phyloP scores from a whole-genome alignment of 176 grass and related monocot species.

The Carex pumila region DNA sequence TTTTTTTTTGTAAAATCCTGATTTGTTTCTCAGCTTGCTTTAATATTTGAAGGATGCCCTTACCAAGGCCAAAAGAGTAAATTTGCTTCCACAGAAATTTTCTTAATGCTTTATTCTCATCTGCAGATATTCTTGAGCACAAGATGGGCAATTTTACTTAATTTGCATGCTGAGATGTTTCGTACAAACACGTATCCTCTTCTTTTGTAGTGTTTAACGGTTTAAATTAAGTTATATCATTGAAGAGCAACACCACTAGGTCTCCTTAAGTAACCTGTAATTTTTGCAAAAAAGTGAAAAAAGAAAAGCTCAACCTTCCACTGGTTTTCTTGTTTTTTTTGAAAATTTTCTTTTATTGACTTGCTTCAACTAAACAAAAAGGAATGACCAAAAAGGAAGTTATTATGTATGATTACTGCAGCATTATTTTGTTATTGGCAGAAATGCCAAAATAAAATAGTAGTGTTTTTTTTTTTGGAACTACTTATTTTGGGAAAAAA shows the following conservation, averaged over 20 bases:
- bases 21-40: conserved; percentile 14
- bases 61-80: conserved; percentile 3
- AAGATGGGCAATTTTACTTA: conserved; percentile 97
- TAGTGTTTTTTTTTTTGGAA: background rate
- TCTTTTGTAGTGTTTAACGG: conserved; percentile 13
- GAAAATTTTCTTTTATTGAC: background rate
- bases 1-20: conserved; percentile 24
- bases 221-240: background rate
- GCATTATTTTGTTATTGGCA: background rate
- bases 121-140: conserved; percentile 98
- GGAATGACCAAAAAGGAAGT: background rate
- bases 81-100: conserved; percentile 5
- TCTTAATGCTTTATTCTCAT: conserved; percentile 17
- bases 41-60: conserved; percentile 3
- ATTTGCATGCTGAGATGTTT: conserved; percentile 99
- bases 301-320: background rate
- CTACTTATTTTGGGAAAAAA: background rate
- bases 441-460: background rate
- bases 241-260: background rate
- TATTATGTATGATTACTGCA: background rate
- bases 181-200: conserved; percentile 93
- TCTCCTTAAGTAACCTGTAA: background rate
- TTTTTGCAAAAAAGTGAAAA: background rate
- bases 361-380: background rate
- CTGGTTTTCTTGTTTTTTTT: background rate